Percentiles rank a stretch among this genome's conserved stretches.
phyloP scores from a whole-genome alignment of 2,329 filamentous ascomycete genomes.

The Cladosporium sp. region DNA sequence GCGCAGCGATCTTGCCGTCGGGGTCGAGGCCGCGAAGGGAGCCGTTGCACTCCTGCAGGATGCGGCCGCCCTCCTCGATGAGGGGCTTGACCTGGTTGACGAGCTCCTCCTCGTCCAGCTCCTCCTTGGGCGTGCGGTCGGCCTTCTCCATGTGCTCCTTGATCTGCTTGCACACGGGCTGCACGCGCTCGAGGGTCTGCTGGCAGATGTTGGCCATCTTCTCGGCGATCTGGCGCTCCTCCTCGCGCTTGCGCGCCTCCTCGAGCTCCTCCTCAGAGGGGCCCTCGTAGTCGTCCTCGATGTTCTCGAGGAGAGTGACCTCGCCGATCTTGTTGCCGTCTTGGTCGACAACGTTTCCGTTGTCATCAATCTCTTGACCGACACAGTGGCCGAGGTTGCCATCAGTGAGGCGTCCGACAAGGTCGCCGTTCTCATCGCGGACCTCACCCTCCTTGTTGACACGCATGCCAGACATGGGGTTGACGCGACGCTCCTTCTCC shows the following conservation, averaged over 20 bases:
- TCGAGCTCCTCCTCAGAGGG: conserved; percentile 52
- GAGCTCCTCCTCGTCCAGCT: conserved; percentile 84
- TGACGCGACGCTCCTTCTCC: conserved; percentile 52
- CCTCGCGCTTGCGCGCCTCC: conserved; percentile 50
- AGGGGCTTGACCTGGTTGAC: conserved; percentile 83
- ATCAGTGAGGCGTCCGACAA: conserved; percentile 47
- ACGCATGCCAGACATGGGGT: conserved; percentile 55
- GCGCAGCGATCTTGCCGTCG: conserved; percentile 77
- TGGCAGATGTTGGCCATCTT: conserved; percentile 71
- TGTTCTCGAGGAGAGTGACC: conserved; percentile 57
- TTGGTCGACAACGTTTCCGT: conserved; percentile 50
- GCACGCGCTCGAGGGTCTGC: conserved; percentile 77
- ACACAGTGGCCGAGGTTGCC: conserved; percentile 50
- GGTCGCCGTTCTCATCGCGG: conserved; percentile 47
- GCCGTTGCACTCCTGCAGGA: conserved; percentile 82
- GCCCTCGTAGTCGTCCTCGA: conserved; percentile 55
- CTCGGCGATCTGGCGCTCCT: conserved; percentile 72
- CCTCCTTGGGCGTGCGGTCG: conserved; percentile 76
- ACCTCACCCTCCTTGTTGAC: conserved; percentile 53
- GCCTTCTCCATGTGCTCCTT: conserved; percentile 77
- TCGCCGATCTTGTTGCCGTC: conserved; percentile 62
- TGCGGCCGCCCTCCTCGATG: conserved; percentile 78
- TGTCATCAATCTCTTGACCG: conserved; percentile 50
- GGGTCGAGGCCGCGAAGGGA: conserved; percentile 84
- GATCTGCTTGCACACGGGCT: conserved; percentile 83